phyloP scores from a whole-genome alignment of 108 stramenopile species.

The Skeletonema marinoi region DNA sequence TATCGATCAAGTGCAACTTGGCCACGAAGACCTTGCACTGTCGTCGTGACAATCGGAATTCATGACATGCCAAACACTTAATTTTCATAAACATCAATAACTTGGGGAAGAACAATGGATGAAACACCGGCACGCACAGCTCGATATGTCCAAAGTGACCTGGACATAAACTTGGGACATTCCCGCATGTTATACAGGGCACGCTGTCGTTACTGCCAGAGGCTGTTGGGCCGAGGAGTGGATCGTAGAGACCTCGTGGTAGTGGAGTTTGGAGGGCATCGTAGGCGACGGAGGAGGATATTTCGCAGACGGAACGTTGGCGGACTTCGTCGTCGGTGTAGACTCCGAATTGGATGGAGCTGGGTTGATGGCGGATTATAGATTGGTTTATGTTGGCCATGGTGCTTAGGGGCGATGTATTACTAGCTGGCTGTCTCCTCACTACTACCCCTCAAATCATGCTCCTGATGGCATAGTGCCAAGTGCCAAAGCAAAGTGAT shows the following conservation, averaged over 20 bases:
- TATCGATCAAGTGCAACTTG: conserved; percentile 73
- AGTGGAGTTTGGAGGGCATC: conserved; percentile 85
- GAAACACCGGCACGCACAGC: conserved; percentile 94
- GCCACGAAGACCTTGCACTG: conserved; percentile 47
- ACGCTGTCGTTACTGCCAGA: conserved; percentile 18
- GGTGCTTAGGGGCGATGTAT: background rate
- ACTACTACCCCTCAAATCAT: background rate
- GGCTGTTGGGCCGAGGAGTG: conserved; percentile 85
- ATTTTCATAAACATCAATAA: conserved; percentile 79
- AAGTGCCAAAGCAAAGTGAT: too few relatives aligned
- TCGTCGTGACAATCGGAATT: conserved; percentile 58
- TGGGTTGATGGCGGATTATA: conserved; percentile 30
- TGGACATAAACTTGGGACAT: conserved; percentile 79
- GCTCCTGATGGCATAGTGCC: background rate
- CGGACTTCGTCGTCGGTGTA: conserved; percentile 93
- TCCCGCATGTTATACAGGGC: conserved; percentile 92
- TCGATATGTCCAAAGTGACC: conserved; percentile 98
- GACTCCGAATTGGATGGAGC: conserved; percentile 58
- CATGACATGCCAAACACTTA: conserved; percentile 96
- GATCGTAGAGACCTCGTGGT: conserved; percentile 94
- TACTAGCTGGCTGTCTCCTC: background rate
- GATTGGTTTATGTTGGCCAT: conserved; percentile 42
- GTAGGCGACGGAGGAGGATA: conserved; percentile 86
- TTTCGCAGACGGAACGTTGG: conserved; percentile 83
- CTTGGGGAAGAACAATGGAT: conserved; percentile 88